Percentiles rank a stretch among this genome's conserved stretches.
Evolutionary conservation across 2,329 filamentous ascomycete genomes (phyloP).

Genomic region (Akanthomyces uredinophilus): DNA sequence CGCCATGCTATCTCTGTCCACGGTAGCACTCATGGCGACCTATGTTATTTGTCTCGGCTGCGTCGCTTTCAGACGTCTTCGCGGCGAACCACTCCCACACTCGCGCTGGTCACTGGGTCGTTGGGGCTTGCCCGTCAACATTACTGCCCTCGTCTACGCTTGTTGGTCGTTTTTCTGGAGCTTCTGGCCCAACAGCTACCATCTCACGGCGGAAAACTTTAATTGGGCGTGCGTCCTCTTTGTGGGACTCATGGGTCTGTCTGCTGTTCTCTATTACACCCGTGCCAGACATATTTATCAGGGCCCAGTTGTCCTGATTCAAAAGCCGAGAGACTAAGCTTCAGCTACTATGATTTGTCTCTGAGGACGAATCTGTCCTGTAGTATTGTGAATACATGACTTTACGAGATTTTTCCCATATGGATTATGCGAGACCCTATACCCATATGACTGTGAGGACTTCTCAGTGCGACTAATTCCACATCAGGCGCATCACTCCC

Average conservation of each 20-base stretch:
- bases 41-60: slow-evolving; percentile 18
- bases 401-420: too few relatives aligned
- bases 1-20: slow-evolving; percentile 18
- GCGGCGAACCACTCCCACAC: slow-evolving; percentile 16
- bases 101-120: slow-evolving; percentile 16
- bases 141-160: slow-evolving; percentile 9
- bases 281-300: slow-evolving; percentile 8
- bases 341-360: background rate
- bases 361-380: too few relatives aligned
- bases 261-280: background rate
- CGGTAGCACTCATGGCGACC: slow-evolving; percentile 18
- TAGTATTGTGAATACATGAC: background rate
- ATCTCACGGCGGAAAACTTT: slow-evolving; percentile 15
- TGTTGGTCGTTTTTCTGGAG: slow-evolving; percentile 19
- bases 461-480: background rate
- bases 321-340: background rate
- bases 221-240: slow-evolving; percentile 18
- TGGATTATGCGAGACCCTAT: too few relatives aligned
- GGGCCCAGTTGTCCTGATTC: background rate
- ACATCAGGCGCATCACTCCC: background rate
- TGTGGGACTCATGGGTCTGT: slow-evolving; percentile 8
- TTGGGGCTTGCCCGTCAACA: slow-evolving; percentile 17
- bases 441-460: background rate
- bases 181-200: slow-evolving; percentile 18
- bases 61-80: slow-evolving; percentile 15